These are phyloP conservation scores for Globisporangium splendens DNA, from an alignment of 352 stramenopile genomes.

Conservation along the genomic window DNA sequence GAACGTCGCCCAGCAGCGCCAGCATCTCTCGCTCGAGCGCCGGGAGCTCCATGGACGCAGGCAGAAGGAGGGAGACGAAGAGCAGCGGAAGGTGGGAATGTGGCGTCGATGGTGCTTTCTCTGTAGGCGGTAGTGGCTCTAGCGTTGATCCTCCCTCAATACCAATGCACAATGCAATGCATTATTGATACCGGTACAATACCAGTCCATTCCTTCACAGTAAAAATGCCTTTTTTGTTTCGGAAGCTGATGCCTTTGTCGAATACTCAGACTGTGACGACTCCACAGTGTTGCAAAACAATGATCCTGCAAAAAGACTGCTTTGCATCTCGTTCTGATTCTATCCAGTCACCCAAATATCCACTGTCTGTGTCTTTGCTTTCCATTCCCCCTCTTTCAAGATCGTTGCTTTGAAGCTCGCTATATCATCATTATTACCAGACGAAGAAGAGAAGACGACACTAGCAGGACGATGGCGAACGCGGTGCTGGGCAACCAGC, in stretches of 20 bases:
- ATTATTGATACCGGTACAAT: background rate
- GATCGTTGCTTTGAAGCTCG: slow-evolving; percentile 2
- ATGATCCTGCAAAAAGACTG: no score
- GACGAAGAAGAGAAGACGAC: background rate
- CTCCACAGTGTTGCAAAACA: no score
- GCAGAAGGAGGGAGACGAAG: background rate
- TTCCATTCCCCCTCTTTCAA: background rate
- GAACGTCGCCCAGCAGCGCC: slow-evolving; percentile 51
- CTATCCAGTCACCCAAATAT: no score
- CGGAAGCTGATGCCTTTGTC: no score
- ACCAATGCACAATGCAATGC: background rate
- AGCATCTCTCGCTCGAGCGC: slow-evolving; percentile 40
- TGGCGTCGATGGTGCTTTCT: no score
- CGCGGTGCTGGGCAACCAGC: slow-evolving; percentile 77
- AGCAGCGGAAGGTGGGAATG: no score
- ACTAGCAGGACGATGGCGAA: slow-evolving; percentile 29
- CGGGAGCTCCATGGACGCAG: slow-evolving; percentile 17
- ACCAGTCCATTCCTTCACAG: no score
- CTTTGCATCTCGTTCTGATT: no score
- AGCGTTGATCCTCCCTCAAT: background rate
- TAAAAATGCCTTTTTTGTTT: no score
- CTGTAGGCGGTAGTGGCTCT: no score
- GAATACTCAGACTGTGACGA: no score
- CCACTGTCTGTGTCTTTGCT: background rate
- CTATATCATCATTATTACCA: background rate